Percentiles rank a stretch among this genome's conserved stretches.
phyloP scores from a whole-genome alignment of 2,329 filamentous ascomycete genomes.

The Curvularia eragrostidis region DNA sequence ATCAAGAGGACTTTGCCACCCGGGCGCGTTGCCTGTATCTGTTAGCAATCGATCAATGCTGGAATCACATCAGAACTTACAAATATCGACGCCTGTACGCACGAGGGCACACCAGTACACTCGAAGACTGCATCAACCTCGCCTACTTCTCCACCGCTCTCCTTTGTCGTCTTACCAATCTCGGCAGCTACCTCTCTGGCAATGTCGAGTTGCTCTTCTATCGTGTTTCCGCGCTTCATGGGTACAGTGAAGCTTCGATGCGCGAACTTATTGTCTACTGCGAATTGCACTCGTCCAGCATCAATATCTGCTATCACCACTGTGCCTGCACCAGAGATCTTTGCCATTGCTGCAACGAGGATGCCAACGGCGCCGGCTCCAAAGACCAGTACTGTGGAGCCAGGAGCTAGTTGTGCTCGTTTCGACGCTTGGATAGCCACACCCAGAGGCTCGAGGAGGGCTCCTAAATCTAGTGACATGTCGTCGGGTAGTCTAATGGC shows the following conservation, averaged over 20 bases:
- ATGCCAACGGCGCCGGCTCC: conserved; percentile 68
- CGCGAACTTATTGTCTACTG: conserved; percentile 58
- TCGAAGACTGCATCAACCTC: conserved; percentile 76
- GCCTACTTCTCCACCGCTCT: conserved; percentile 46
- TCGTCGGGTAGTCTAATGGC: conserved; percentile 55
- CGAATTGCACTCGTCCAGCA: conserved; percentile 62
- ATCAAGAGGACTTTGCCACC: conserved; percentile 78
- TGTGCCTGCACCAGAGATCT: conserved; percentile 59
- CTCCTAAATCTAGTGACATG: conserved; percentile 63
- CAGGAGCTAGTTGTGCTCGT: conserved; percentile 57
- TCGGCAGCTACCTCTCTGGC: conserved; percentile 58
- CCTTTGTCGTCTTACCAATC: conserved; percentile 49
- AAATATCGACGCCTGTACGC: conserved; percentile 77
- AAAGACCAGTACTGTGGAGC: conserved; percentile 62
- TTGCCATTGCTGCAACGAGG: conserved; percentile 64
- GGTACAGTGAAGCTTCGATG: conserved; percentile 55
- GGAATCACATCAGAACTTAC: conserved; percentile 46
- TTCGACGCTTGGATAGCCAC: conserved; percentile 67
- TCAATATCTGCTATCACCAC: conserved; percentile 69
- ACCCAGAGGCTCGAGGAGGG: conserved; percentile 66
- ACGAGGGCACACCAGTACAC: conserved; percentile 77
- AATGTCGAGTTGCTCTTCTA: conserved; percentile 62
- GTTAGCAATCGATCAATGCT: neutral
- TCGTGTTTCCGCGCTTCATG: conserved; percentile 54
- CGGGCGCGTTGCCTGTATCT: conserved; percentile 62